Evolutionary conservation across 768 basidiomycete species (phyloP).

Genomic region (Rhodotorula graminis): DNA sequence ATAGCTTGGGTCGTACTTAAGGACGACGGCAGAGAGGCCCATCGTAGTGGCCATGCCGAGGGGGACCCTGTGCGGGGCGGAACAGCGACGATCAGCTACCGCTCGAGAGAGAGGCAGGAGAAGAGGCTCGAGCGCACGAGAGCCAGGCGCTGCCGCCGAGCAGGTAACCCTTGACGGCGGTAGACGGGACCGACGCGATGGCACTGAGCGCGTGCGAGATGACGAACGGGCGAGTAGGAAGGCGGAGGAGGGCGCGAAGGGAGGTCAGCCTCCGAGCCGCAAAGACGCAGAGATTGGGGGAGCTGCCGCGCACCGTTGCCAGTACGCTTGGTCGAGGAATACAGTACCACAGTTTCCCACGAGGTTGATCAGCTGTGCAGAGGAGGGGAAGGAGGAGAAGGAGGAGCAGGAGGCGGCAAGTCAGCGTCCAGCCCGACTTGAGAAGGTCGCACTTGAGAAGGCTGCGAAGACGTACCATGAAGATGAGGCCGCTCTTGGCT

Average conservation of each 20-base stretch:
- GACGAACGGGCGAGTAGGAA: no score
- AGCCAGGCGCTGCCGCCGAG: constrained; percentile 88
- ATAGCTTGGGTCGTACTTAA: constrained; percentile 5
- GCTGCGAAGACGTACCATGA: no score
- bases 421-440: no score
- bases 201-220: constrained; percentile 58
- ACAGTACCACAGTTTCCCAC: constrained; percentile 48
- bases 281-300: background rate
- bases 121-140: constrained; percentile 48
- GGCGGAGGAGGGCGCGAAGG: background rate
- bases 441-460: no score
- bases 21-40: constrained; percentile 8
- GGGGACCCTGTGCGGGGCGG: background rate
- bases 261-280: background rate
- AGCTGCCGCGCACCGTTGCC: background rate
- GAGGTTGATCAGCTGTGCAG: background rate
- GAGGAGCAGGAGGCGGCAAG: no score
- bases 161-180: constrained; percentile 82
- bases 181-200: constrained; percentile 75
- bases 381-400: background rate
- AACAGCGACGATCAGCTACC: background rate
- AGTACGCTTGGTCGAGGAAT: constrained; percentile 37
- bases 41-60: constrained; percentile 13
- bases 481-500: constrained; percentile 69
- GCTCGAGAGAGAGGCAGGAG: no score